Base-by-base conservation (phyloP, 441 rosid species). In the Codiaeum variegatum region DNA sequence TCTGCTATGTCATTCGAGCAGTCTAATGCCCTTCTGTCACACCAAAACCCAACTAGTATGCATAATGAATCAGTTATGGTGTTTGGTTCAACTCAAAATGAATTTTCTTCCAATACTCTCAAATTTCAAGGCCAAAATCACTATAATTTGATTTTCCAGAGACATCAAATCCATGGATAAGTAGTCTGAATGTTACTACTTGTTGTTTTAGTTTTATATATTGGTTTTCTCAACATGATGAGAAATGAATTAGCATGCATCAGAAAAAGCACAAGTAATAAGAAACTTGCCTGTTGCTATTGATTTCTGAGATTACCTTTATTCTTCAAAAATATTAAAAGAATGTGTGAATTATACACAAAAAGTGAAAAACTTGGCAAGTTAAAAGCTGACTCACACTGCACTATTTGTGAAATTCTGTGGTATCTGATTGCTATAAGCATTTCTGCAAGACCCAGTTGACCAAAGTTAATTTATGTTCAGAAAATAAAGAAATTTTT, bases 361-460 rank as follows among this genome's bases (percentile, higher is more conserved):
- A 9, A 40, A 40, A 51, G n/a, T 5, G 44, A 28, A 46, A 18
- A 24, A 44, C 65, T 49, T 40, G 54, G 75, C 73, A 47, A 75
- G 72, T 54, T 54, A 66, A 15, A 46, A 67, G 78, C 74, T 84
- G 91, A 85, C 63, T 87, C 89, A 84, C 42, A 32, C 28, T 76
- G 74, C 90, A 84, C 82, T 80, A 51, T 54, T 63, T 69, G 26
- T 62, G 75, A 64, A 71, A 75, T 78, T 76, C 70, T 73, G 36
- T 59, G 47, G 78, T 69, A 66, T 81, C 82, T 65, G 76, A 68
- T 72, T 81, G 66, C 72, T 19, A 81, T 76, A 74, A 59, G 76
- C 75, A 60, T 51, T n/a, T 54, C 82, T 76, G 64, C 58, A 59
- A 36, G 85, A 86, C 85, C 88, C 83, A 83, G 81, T 78, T 77